These are phyloP conservation scores for Euphorbia pulcherrima DNA, from an alignment of 345 rosid genomes.

Conservation along the genomic window DNA sequence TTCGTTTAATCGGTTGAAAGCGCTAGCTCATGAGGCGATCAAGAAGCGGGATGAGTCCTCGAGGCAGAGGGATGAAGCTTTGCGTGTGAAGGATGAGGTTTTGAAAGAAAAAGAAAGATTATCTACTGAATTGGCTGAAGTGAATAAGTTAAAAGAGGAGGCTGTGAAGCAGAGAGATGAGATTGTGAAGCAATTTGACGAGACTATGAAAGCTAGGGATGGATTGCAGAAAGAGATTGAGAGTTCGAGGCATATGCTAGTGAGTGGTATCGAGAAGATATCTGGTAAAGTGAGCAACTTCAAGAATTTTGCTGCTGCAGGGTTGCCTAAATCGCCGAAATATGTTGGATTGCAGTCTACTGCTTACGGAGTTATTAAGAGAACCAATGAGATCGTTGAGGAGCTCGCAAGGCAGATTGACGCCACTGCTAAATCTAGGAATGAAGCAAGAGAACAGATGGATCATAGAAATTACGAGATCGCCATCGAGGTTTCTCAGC, in stretches of 20 bases:
- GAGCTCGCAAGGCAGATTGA: conserved; percentile 81
- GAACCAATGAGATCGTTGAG: conserved; percentile 91
- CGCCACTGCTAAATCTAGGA: conserved; percentile 52
- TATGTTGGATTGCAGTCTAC: conserved; percentile 72
- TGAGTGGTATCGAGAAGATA: conserved; percentile 90
- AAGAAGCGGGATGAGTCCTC: conserved; percentile 71
- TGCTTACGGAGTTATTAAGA: conserved; percentile 83
- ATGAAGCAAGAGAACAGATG: conserved; percentile 87
- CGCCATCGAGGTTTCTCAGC: conserved; percentile 96
- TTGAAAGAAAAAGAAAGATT: conserved; percentile 41
- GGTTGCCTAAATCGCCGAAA: conserved; percentile 79
- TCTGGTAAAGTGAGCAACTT: conserved; percentile 74
- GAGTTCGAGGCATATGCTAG: conserved; percentile 78
- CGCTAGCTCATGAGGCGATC: conserved; percentile 76
- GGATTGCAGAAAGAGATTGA: conserved; percentile 68
- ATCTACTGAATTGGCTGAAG: conserved; percentile 44
- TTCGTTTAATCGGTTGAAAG: conserved; percentile 62
- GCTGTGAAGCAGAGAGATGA: conserved; percentile 51
- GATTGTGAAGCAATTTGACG: conserved; percentile 50
- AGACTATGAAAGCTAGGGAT: conserved; percentile 54
- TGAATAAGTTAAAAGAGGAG: conserved; percentile 50
- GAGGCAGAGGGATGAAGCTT: conserved; percentile 72
- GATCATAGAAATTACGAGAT: conserved; percentile 95
- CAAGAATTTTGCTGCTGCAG: conserved; percentile 67
- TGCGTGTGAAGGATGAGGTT: conserved; percentile 64